Base-by-base conservation (phyloP, 345 rosid species). In the rapeseed (Brassica napus) region DNA sequence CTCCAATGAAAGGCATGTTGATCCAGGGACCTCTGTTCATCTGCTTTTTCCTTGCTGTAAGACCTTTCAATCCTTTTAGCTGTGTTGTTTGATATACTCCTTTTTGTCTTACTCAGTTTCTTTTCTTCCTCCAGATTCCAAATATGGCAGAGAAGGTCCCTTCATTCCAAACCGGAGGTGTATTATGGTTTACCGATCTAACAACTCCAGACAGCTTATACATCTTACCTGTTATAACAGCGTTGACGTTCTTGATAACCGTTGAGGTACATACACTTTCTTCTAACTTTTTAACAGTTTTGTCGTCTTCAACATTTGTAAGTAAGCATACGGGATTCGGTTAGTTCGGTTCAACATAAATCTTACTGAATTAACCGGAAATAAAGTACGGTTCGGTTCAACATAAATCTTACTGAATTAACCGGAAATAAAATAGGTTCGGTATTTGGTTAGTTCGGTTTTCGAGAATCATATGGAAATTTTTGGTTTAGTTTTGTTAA, bases 141-240 rank as follows among this genome's bases (percentile, higher is more conserved):
- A 91, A 87, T 74, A 94, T 92, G 98, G 95, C 86, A 23, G 95
- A 92, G 81, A 94, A 94, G 76, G 88, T 92, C 62, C 90, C 92
- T 6, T 92, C 98, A 4, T 92, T 94, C 77, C 87, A 92, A 80
- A 82, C 8, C 6, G 95, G 98, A 11, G 98, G 98, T 66, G 89
- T 91, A 6, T 84, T 67, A 74, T 92, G 94, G 97, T 92, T 94
- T 62, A 75, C 81, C 21, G 95, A 92, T 84, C 92, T 94, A 79
- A 77, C 90, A 2, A 82, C 86, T 34, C 91, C 93, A 0, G 97
- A 94, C 86, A 84, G 71, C 83, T 83, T 92, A 39, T 92, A 86
- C 72, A 10, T 92, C 65, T 67, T 92, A 14, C 98, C 97, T 3
- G 54, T 88, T 74, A 75, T 92, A 82, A 86, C 97, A 15, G 90